phyloP scores from a whole-genome alignment of 2,329 filamentous ascomycete species.

The Fusarium sp. region DNA sequence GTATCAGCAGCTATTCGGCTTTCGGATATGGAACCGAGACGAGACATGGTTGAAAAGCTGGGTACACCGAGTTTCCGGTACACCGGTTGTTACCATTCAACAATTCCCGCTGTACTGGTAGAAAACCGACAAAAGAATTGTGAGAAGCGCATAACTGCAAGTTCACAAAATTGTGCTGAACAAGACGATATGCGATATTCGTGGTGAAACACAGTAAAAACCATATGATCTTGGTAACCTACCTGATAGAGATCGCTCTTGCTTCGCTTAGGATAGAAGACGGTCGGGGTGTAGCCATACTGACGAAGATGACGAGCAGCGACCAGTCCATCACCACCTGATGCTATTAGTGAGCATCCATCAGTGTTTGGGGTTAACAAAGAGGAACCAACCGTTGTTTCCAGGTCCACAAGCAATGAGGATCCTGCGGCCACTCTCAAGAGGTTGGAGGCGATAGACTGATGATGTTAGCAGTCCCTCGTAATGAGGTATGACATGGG shows the following conservation, averaged over 20 bases:
- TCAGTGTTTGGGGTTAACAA: not conserved
- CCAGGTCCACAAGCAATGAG: constrained; percentile 92
- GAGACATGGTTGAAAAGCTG: constrained; percentile 10
- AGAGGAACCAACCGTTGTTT: constrained; percentile 69
- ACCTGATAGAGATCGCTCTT: constrained; percentile 93
- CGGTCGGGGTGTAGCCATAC: constrained; percentile 88
- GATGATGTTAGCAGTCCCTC: constrained; percentile 4
- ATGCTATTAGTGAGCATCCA: not conserved
- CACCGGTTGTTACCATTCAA: constrained; percentile 19
- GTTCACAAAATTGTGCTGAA: constrained; percentile 2
- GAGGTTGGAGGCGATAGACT: constrained; percentile 90
- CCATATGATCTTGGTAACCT: constrained; percentile 54
- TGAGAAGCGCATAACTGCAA: constrained; percentile 39
- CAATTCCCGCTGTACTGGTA: constrained; percentile 30
- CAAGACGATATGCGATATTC: not conserved
- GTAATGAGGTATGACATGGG: not conserved
- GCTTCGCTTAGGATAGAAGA: constrained; percentile 94
- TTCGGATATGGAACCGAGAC: constrained; percentile 13
- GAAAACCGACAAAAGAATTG: constrained; percentile 31
- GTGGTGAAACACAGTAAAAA: constrained; percentile 25
- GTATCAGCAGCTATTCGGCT: constrained; percentile 47
- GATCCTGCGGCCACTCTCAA: constrained; percentile 75
- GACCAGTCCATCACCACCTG: constrained; percentile 91
- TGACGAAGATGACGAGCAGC: constrained; percentile 91
- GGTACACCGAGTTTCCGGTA: constrained; percentile 9